Evolutionary conservation across 768 basidiomycete species (phyloP), one percentile per base, ranked within the genome.

Genomic region (Hypsizygus marmoreus): DNA sequence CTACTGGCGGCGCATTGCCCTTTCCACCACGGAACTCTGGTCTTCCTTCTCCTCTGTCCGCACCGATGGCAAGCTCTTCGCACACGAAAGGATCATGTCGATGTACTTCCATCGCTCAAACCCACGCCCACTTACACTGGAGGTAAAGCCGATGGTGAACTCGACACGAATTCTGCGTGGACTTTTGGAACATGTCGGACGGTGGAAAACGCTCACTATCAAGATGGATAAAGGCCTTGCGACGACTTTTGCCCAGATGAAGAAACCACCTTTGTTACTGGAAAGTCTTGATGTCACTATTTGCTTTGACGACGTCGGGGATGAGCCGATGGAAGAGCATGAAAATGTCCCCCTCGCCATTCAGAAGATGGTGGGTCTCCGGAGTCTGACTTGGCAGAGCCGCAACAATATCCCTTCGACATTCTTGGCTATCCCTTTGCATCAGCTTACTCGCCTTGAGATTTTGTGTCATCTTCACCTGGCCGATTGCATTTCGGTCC

Each of bases 101-200:
- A 26, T 45, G 25, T 45, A 28, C 26, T 29, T 45, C 13, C 13
- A 39, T 2, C 26, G 36, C 25, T 45, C 44, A 1, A 35, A 29
- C 29, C n/a, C 28, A 14, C 44, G 37, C 4, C 36, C 44, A 30
- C 36, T 45, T 9, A 35, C 19, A 2, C 24, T 45, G 20, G 29
- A 14, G 12, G 11, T 37, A 14, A 29, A 12, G 16, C 44, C 36
- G 2, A 37, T 20, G 13, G 33, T 23, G 2, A 45, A 45, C 25
- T 19, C 29, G 28, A n/a, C n/a, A n/a, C n/a, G n/a, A n/a, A n/a
- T n/a, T n/a, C n/a, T 38, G 22, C 44, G 39, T 39, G 44, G 44
- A 45, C 20, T 45, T 7, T 22, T 45, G 44, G 17, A 23, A 10
- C 44, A 26, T 13, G n/a, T 28, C 19, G 20, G 3, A 10, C 44